phyloP scores from a whole-genome alignment of 2,329 filamentous ascomycete species.

The Trichoderma koningii region DNA sequence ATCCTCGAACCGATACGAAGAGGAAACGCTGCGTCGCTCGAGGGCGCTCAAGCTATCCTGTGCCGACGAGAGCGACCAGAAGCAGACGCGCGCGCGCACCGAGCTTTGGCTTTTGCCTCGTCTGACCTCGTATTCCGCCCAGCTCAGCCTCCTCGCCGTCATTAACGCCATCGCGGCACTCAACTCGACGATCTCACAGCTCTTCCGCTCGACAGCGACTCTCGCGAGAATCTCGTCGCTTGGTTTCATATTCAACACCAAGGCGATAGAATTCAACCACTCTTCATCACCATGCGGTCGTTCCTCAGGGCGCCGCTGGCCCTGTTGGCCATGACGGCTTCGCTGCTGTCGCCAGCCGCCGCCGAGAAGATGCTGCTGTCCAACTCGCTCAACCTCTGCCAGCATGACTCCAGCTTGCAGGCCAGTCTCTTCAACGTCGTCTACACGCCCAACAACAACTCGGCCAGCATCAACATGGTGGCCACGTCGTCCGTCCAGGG shows the following conservation, averaged over 20 bases:
- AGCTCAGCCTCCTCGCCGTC: conserved; percentile 5
- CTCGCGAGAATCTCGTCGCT: background rate
- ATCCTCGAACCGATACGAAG: background rate
- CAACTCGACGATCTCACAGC: background rate
- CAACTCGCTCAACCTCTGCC: conserved; percentile 81
- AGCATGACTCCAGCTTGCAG: conserved; percentile 80
- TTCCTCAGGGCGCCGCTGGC: conserved; percentile 49
- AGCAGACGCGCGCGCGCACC: conserved; percentile 10
- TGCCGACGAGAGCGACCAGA: conserved; percentile 12
- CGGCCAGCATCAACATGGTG: conserved; percentile 71
- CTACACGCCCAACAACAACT: conserved; percentile 74
- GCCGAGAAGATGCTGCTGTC: conserved; percentile 71
- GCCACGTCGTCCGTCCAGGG: conserved; percentile 82
- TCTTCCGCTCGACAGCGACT: background rate
- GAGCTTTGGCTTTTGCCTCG: conserved; percentile 9
- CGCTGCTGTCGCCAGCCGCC: conserved; percentile 50
- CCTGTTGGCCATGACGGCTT: conserved; percentile 49
- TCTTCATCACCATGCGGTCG: conserved; percentile 49
- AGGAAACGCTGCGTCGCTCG: background rate
- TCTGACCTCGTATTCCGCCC: conserved; percentile 23
- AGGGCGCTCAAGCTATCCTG: background rate
- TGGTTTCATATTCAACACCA: background rate
- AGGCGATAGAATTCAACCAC: background rate
- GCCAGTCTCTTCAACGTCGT: conserved; percentile 86
- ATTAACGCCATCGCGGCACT: background rate